These are phyloP conservation scores for Aspergillus nomiae DNA, from an alignment of 2,329 filamentous ascomycete species.

Conservation along the genomic window DNA sequence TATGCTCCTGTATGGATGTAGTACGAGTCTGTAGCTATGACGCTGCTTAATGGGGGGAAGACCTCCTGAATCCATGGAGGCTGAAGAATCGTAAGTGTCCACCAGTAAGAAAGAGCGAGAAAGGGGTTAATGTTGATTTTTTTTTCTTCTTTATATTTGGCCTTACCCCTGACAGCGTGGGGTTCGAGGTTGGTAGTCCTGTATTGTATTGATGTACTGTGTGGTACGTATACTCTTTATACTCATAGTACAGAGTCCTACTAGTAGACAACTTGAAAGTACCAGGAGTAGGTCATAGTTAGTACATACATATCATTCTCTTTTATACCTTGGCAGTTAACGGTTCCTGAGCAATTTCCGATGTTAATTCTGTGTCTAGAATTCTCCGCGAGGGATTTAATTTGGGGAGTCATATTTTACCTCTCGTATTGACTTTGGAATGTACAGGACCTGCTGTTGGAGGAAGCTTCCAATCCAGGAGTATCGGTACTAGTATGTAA, in stretches of 20 bases:
- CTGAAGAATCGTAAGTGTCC: background rate
- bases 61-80: background rate
- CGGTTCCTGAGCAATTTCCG: background rate
- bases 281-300: too few species aligned
- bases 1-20: background rate
- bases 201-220: background rate
- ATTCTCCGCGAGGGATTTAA: background rate
- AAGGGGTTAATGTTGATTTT: background rate
- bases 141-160: background rate
- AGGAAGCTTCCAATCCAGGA: background rate
- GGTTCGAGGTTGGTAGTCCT: background rate
- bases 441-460: background rate
- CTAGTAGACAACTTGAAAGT: too few species aligned
- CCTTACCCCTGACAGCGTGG: constrained; percentile 3
- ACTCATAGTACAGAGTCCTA: too few species aligned
- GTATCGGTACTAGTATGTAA: background rate
- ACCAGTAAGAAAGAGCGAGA: background rate
- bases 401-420: background rate
- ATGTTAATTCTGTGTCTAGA: background rate
- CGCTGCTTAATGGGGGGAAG: background rate
- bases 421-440: background rate
- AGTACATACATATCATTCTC: background rate
- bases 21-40: background rate
- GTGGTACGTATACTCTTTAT: background rate
- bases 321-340: background rate